Evolutionary conservation across 2,329 filamentous ascomycete genomes (phyloP), one percentile per base, ranked within the genome.

Genomic region (Fusarium newnesense): DNA sequence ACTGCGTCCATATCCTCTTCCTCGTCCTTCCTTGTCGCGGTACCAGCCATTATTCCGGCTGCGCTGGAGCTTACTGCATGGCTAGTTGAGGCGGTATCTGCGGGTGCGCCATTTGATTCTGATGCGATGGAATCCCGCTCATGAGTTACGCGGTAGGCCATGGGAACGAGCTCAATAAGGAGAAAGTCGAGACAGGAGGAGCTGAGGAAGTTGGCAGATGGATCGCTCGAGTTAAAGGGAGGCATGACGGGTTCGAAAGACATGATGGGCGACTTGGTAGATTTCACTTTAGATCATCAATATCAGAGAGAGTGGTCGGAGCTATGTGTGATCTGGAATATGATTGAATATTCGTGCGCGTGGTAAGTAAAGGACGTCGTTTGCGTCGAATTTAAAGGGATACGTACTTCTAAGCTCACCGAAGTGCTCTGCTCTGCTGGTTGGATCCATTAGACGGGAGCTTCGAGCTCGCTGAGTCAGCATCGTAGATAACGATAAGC

Each of bases 91-190:
- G 75, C 68, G 36, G 63, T 49, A 50, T 77, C 69, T 62, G 78
- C 57, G 28, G 69, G 60, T 16, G 74, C 36, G 15, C 65, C 73
- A 54, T 67, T 60, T 59, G 75, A 58, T 46, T 78, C 76, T 67
- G 86, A 81, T 67, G 87, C 82, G 59, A 83, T 80, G 36, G 84
- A 84, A 66, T 91, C 89, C 9, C 94, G 87, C 79, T 96, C 92
- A 79, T 91, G 89, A 28, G 94, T 92, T 70, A 98, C 88, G 74
- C 96, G 91, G 83, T 97, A 94, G 9, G 96, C 94, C 86, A 98
- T 92, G 43, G 96, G 96, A 21, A 99, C 96, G 62, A 99, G 90
- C 85, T 99, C 96, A 80, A 98, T 98, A 77, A 99, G 90, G 64
- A 99, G 90, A 77, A 99, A 93, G 83, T 99, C 96, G 78, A 99